Conservation (phyloP, 306 rosid genomes). For the Ziziphus jujuba region DNA sequence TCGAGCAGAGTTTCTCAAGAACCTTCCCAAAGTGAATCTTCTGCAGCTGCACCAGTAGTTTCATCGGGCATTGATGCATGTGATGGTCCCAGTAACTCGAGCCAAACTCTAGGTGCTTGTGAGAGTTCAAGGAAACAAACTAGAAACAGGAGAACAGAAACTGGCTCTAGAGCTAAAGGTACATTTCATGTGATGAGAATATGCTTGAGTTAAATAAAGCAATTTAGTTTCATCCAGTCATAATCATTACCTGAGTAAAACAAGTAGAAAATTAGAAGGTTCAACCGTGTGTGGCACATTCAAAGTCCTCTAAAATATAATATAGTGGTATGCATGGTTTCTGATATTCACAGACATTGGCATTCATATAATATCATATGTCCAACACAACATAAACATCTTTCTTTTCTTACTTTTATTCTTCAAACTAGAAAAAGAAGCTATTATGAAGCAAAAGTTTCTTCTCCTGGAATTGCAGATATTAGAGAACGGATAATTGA, state of each 20-base stretch:
- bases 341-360: background rate
- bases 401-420: background rate
- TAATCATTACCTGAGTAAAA: background rate
- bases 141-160: conserved; percentile 60
- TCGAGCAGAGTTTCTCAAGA: conserved; percentile 61
- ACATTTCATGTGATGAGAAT: conserved; percentile 5
- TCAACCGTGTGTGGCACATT: too few relatives aligned
- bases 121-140: conserved; percentile 79
- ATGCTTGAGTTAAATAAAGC: conserved; percentile 2
- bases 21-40: conserved; percentile 93
- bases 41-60: conserved; percentile 82
- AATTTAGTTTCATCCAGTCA: conserved; percentile 3
- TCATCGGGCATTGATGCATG: conserved; percentile 85
- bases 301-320: too few relatives aligned
- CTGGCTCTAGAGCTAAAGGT: conserved; percentile 69
- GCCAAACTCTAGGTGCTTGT: conserved; percentile 56
- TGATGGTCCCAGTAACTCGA: conserved; percentile 84
- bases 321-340: background rate
- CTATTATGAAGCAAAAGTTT: background rate
- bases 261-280: too few relatives aligned
- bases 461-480: conserved; percentile 55
- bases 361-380: background rate
- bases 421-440: background rate
- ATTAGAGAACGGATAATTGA: conserved; percentile 81
- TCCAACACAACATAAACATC: too few relatives aligned